phyloP scores from a whole-genome alignment of 106 monocot species.

The Chionographis japonica region DNA sequence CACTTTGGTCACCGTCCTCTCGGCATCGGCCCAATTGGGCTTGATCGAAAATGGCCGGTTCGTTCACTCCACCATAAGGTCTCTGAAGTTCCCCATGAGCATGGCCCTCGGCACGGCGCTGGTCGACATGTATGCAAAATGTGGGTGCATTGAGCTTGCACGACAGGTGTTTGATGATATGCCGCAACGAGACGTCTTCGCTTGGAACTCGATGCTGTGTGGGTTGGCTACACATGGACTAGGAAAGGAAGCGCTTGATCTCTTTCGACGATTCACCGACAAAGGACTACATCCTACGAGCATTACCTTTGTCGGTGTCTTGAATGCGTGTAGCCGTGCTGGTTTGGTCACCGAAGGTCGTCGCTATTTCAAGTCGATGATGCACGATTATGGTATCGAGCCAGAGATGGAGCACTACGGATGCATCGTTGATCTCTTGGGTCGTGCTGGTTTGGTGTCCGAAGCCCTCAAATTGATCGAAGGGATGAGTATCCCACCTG shows the following conservation, averaged over 20 bases:
- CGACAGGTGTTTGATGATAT: slow-evolving; percentile 34
- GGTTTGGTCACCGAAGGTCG: slow-evolving; percentile 61
- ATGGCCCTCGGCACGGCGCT: slow-evolving; percentile 40
- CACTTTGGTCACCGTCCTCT: slow-evolving; percentile 52
- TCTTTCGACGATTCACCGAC: slow-evolving; percentile 33
- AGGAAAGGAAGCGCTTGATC: slow-evolving; percentile 39
- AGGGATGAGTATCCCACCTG: slow-evolving; percentile 40
- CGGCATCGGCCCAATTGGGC: slow-evolving; percentile 54
- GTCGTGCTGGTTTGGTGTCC: slow-evolving; percentile 49
- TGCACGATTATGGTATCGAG: slow-evolving; percentile 31
- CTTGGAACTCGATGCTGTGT: slow-evolving; percentile 69
- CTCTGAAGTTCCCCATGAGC: slow-evolving; percentile 25
- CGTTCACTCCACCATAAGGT: slow-evolving; percentile 36
- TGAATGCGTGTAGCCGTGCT: slow-evolving; percentile 66
- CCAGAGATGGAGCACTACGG: slow-evolving; percentile 81
- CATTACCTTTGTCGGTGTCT: slow-evolving; percentile 59
- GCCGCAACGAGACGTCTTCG: slow-evolving; percentile 40
- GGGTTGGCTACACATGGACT: slow-evolving; percentile 55
- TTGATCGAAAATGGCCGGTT: slow-evolving; percentile 47
- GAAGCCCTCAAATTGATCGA: slow-evolving; percentile 58
- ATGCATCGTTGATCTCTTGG: slow-evolving; percentile 68
- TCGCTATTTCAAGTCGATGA: slow-evolving; percentile 37
- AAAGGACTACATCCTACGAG: slow-evolving; percentile 33
- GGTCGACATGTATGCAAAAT: slow-evolving; percentile 79
- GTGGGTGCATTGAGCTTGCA: slow-evolving; percentile 42